Conservation (phyloP, 2,329 filamentous ascomycete genomes). For the Penicillium sp. region DNA sequence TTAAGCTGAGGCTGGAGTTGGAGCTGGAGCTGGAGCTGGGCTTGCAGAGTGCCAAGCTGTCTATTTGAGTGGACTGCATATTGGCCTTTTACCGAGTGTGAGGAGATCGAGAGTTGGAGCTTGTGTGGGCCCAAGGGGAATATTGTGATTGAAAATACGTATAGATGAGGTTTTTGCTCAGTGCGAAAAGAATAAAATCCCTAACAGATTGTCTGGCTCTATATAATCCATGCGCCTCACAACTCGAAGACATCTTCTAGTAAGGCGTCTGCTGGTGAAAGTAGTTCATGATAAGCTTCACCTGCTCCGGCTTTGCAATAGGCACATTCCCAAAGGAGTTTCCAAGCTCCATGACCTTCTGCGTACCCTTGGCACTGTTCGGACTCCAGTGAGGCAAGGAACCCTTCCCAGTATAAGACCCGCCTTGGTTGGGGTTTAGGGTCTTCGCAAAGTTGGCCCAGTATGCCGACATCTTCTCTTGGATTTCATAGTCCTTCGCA, state of each 20-base stretch:
- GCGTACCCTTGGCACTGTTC: slow-evolving; percentile 24
- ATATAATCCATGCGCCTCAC: no score
- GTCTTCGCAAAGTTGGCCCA: slow-evolving; percentile 43
- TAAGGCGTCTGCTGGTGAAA: slow-evolving; percentile 26
- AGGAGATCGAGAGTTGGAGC: background rate
- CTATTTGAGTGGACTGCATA: background rate
- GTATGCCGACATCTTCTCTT: slow-evolving; percentile 36
- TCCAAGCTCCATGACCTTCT: slow-evolving; percentile 28
- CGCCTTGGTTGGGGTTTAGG: slow-evolving; percentile 29
- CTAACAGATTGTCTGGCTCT: background rate
- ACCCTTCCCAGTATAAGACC: slow-evolving; percentile 22
- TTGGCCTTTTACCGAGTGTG: background rate
- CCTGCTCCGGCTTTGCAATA: slow-evolving; percentile 22
- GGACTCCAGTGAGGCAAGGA: slow-evolving; percentile 23
- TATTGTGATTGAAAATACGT: background rate
- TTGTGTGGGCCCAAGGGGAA: background rate
- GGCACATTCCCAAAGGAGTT: slow-evolving; percentile 25
- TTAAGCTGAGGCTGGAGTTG: background rate
- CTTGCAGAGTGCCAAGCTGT: background rate
- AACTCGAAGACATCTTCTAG: no score
- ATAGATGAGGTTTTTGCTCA: background rate
- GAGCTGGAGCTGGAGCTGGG: no score
- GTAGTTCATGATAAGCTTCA: slow-evolving; percentile 28
- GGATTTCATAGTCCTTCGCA: slow-evolving; percentile 33
- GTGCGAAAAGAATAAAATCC: background rate